Evolutionary conservation across 2,329 filamentous ascomycete species (phyloP).

Genomic region (Sclerotinia minor): DNA sequence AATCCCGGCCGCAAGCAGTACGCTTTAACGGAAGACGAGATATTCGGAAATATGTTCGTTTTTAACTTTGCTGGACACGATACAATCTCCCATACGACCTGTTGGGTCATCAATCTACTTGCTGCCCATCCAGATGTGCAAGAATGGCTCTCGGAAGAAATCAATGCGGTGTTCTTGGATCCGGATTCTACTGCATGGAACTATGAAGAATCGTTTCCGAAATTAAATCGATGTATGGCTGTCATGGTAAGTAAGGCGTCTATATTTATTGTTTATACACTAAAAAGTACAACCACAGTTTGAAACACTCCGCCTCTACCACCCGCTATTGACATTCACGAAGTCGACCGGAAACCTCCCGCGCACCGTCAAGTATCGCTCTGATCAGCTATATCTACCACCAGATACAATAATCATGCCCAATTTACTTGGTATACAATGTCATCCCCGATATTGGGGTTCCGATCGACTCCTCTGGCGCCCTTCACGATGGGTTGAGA

Average conservation of each 20-base stretch:
- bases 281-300: neutral
- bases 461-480: neutral
- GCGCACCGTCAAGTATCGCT: neutral
- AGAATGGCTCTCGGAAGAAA: neutral
- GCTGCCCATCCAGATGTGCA: neutral
- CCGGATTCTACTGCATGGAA: neutral
- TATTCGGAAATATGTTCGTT: neutral
- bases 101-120: neutral
- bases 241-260: neutral
- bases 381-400: neutral
- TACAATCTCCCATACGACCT: neutral
- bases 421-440: neutral
- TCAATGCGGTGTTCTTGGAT: neutral
- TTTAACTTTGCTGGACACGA: neutral
- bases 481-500: neutral
- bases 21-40: no score
- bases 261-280: neutral
- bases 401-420: neutral
- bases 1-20: no score
- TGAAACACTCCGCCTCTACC: neutral
- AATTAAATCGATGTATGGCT: neutral
- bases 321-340: neutral
- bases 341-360: neutral
- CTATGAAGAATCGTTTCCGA: neutral
- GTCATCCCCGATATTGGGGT: neutral